A percentile compares a stretch with the other conserved stretches of the same genome.
phyloP scores from a whole-genome alignment of 73 alveolate genomes.

The Halteria grandinella region DNA sequence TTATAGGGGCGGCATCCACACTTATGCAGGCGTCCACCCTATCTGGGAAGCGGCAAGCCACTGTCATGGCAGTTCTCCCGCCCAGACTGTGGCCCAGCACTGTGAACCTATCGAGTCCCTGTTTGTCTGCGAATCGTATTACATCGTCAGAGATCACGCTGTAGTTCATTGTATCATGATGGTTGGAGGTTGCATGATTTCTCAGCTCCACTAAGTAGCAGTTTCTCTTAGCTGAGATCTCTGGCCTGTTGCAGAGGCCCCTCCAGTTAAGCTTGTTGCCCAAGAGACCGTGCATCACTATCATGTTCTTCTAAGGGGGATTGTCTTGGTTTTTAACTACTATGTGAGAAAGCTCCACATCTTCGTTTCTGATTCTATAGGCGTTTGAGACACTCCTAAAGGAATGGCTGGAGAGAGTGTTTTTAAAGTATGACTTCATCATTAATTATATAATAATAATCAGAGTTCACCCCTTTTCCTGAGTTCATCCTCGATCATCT shows the following conservation, averaged over 20 bases:
- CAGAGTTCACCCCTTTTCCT: constrained; percentile 48
- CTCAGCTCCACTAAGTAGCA: constrained; percentile 68
- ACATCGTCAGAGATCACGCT: constrained; percentile 68
- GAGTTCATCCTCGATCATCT: constrained; percentile 50
- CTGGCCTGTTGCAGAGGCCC: background rate
- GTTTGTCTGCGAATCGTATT: constrained; percentile 62
- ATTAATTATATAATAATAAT: too few species aligned
- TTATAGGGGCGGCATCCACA: constrained; percentile 72
- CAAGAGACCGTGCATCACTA: constrained; percentile 61
- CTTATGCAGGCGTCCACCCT: constrained; percentile 60
- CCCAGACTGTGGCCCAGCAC: constrained; percentile 80
- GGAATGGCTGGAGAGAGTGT: too few species aligned
- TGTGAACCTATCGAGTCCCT: constrained; percentile 53
- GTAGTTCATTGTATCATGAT: constrained; percentile 62
- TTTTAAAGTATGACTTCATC: too few species aligned
- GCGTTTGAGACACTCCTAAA: too few species aligned
- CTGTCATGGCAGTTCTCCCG: constrained; percentile 70
- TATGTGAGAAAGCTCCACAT: constrained; percentile 45
- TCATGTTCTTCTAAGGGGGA: constrained; percentile 5
- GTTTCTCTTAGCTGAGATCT: background rate
- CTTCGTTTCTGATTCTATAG: constrained; percentile 40
- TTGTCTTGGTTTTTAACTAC: background rate
- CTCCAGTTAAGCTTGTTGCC: constrained; percentile 63
- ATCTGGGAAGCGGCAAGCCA: constrained; percentile 67
- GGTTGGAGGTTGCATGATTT: constrained; percentile 70